A percentile compares a stretch with the other conserved stretches of the same genome.
Evolutionary conservation across 495 filamentous ascomycete species (phyloP).

Genomic region (Aspergillus baeticus): DNA sequence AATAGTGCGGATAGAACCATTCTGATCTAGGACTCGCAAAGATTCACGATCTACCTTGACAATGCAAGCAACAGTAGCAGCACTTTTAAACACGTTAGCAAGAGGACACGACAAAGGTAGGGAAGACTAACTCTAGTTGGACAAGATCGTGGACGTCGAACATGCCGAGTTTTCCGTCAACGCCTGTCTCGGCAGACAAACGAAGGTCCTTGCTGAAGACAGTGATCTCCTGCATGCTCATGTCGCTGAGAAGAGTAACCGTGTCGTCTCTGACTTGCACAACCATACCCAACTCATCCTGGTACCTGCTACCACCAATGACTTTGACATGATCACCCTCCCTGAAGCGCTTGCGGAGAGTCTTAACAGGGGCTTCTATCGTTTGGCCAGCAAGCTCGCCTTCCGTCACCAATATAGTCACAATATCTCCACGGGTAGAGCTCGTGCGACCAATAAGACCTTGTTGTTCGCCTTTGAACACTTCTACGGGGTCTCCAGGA

Average conservation of each 20-base stretch:
- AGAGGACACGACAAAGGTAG: neutral
- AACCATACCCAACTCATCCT: constrained; percentile 95
- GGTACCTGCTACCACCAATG: constrained; percentile 89
- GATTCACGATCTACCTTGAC: constrained; percentile 95
- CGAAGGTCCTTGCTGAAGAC: constrained; percentile 97
- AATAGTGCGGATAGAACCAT: constrained; percentile 75
- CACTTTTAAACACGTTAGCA: constrained; percentile 47
- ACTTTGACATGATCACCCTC: constrained; percentile 98
- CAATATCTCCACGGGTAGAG: constrained; percentile 88
- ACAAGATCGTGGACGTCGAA: constrained; percentile 92
- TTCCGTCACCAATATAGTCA: constrained; percentile 82
- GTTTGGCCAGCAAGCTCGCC: constrained; percentile 78
- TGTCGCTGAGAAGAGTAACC: constrained; percentile 88
- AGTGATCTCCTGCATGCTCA: constrained; percentile 87
- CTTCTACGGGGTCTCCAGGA: constrained; percentile 90
- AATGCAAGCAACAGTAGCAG: constrained; percentile 86
- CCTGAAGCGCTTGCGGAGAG: constrained; percentile 88
- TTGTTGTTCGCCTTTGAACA: constrained; percentile 94
- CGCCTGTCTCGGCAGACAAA: constrained; percentile 86
- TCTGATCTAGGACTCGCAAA: constrained; percentile 85
- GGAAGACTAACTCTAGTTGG: constrained; percentile 72
- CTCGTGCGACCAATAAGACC: constrained; percentile 83
- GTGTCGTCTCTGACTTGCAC: constrained; percentile 86
- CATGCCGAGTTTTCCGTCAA: constrained; percentile 72
- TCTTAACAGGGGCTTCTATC: constrained; percentile 90